phyloP scores from a whole-genome alignment of 129 eudicot genomes.

The Pseudognaphalium luteoalbum region DNA sequence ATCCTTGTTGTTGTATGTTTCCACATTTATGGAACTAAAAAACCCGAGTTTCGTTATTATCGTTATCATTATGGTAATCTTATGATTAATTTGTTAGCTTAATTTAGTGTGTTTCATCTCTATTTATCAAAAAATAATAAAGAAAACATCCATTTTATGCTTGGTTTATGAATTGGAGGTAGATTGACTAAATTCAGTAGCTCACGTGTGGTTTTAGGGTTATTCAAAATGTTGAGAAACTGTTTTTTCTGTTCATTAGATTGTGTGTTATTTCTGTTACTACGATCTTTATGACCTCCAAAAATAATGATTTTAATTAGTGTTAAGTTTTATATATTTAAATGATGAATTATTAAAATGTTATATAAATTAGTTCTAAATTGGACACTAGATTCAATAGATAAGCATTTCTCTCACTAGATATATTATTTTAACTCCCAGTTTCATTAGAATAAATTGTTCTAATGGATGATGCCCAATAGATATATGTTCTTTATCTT shows the following conservation, averaged over 20 bases:
- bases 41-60: constrained; percentile 8
- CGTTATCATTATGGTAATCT: background rate
- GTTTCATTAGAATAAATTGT: constrained; percentile 15
- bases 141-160: background rate
- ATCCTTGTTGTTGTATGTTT: constrained; percentile 28
- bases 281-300: background rate
- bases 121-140: background rate
- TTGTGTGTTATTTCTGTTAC: background rate
- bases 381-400: constrained; percentile 25
- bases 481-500: background rate
- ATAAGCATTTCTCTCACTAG: constrained; percentile 17
- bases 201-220: constrained; percentile 27
- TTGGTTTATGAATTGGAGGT: constrained; percentile 4
- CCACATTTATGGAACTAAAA: constrained; percentile 20
- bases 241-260: constrained; percentile 19
- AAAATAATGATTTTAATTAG: background rate
- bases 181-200: constrained; percentile 3
- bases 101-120: background rate
- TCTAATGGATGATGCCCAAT: constrained; percentile 23
- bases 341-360: too few species aligned
- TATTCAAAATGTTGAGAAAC: background rate
- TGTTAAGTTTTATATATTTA: too few species aligned
- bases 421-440: background rate
- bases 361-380: constrained; percentile 11
- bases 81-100: background rate